Base-by-base conservation (phyloP, 352 stramenopile species). In the Phytopythium helicoides region DNA sequence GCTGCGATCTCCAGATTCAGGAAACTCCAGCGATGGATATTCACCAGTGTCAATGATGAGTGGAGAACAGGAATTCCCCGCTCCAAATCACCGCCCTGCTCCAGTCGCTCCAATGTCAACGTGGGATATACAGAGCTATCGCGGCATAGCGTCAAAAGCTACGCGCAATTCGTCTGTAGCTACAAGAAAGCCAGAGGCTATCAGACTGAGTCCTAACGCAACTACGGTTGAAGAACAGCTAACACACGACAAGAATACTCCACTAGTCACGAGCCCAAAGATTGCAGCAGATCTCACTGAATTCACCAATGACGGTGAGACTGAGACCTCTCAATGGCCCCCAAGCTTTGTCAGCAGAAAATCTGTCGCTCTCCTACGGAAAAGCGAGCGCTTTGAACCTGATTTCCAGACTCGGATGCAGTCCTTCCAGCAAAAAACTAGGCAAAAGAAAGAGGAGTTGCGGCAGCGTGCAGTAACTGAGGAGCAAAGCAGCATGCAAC, bases 321-420 rank as follows among this genome's bases (percentile, higher is more conserved):
- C 6, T 9, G 38, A 40, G 0, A 6, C 19, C 16, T 25, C 6
- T 18, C 2, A 18, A 3, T 26, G 12, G 2, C 19, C 26, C 15
- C 38, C 33, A 6, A 31, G 23, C 23, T 47, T 4, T 19, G 45
- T 63, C 25, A 72, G 48, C 45, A 66, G 57, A 37, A 62, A 34
- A 3, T 90, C 80, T 0, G 57, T 64, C 47, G 55, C 69, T 21
- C 55, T 87, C 12, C 53, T 87, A 28, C 62, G 63, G 11, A 58
- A 62, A 42, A 88, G 76, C 39, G 36, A 57, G 16, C 74, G 68
- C 36, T 86, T 83, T 37, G 73, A 88, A 39, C 65, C 74, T 0
- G 62, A 88, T 37, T 89, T 91, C 37, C 80, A 89, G 31, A 61
- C 57, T 12, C 75, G 80, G 8, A 76, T 91, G 70, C 70, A 66